phyloP scores from a whole-genome alignment of 352 stramenopile species.

The Pythium inflatum region DNA sequence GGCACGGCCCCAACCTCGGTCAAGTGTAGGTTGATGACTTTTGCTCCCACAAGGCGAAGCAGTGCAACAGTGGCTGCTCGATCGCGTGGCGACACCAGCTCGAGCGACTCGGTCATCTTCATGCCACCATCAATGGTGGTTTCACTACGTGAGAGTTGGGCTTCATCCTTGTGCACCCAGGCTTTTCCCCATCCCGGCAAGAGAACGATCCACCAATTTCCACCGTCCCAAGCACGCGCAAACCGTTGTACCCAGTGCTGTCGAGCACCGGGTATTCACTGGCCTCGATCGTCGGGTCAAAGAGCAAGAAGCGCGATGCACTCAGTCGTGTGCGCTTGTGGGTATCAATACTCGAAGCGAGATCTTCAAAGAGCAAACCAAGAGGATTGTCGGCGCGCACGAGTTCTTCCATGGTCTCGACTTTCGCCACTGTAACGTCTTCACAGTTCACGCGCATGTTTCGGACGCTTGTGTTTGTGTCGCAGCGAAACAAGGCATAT shows the following conservation, averaged over 20 bases:
- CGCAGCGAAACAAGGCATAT: not conserved
- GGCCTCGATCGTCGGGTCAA: not conserved
- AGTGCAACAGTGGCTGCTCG: not conserved
- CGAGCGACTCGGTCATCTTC: not conserved
- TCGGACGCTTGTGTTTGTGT: not conserved
- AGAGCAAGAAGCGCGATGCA: not conserved
- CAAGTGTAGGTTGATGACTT: not conserved
- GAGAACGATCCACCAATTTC: not conserved
- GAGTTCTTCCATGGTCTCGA: not conserved
- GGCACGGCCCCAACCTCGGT: not conserved
- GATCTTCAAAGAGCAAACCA: not conserved
- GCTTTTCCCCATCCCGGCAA: constrained; percentile 4
- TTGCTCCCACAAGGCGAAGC: not conserved
- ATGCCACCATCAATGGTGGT: not conserved
- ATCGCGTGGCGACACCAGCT: not conserved
- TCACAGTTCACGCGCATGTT: not conserved
- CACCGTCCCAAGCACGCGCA: not conserved
- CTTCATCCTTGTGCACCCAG: not conserved
- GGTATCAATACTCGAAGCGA: not conserved
- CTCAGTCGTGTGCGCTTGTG: not conserved
- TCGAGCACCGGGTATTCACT: not conserved
- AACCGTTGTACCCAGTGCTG: not conserved
- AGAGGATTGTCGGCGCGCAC: not conserved
- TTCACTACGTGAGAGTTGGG: no score
- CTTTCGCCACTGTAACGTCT: not conserved